Base-by-base conservation (phyloP, 768 basidiomycete species). In the Inosperma sp. region DNA sequence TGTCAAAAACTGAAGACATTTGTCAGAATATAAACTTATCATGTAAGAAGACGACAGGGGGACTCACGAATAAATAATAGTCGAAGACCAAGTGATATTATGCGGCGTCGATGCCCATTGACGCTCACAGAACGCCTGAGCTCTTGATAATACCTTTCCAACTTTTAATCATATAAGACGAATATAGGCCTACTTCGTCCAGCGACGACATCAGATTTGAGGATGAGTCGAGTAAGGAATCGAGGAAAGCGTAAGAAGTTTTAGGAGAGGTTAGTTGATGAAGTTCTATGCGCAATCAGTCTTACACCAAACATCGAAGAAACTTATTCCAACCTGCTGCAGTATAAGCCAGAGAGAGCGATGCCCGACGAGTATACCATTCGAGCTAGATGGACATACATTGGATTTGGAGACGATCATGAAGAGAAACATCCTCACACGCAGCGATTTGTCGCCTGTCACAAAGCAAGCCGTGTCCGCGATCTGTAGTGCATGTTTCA, bases 181-280 rank as follows among this genome's bases (percentile, higher is more conserved):
- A 76, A 54, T 81, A 91, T 30, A 78, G 51, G 16, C 67, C 68
- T 0, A 75, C 70, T 52, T 89, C 84, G 34, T 69, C 70, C 7
- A 86, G 50, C 0, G 77, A 72, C 1, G 65, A 64, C 39, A 79
- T 74, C 0, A 82, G 57, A 2, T 65, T 55, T 2, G 71, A 65
- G 3, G 80, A 76, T 3, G 74, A 66, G 8, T 75, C 71, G 12
- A 92, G 72, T 5, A 90, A 77, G 7, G 74, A 67, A 39, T 84
- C 81, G 12, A 93, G 72, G 70, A 93, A 90, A 3, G 71, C 66
- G 23, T 71, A 67, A 0, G 86, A 81, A 2, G 88, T 88, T 10
- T 69, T 60, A 4, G 89, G 86, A 2, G 89, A 92, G 0, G 80
- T 76, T n/a, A 93, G 62, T 61, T 93, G 89, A 59, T 91, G 89